These are phyloP conservation scores for Epichloe gansuensis DNA, from an alignment of 2,329 filamentous ascomycete genomes.

Conservation along the genomic window DNA sequence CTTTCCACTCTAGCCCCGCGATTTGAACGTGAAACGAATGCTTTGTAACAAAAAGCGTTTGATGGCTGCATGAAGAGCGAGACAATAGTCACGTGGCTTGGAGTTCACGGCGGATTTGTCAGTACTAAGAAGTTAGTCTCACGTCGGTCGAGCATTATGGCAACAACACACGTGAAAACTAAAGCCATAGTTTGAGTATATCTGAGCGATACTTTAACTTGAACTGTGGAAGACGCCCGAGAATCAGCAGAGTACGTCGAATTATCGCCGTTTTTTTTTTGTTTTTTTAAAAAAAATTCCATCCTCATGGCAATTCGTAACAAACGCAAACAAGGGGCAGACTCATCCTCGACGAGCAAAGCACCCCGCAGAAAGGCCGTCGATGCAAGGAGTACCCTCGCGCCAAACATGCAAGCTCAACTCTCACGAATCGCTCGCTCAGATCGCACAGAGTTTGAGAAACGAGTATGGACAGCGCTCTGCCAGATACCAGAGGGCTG, in stretches of 20 bases:
- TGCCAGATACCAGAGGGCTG: constrained; percentile 64
- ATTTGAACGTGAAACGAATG: no score
- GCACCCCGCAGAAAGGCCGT: background rate
- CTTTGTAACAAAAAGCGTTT: no score
- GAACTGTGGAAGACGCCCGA: no score
- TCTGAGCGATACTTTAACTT: no score
- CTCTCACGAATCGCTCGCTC: constrained; percentile 32
- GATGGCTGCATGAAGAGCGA: background rate
- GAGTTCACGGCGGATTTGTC: background rate
- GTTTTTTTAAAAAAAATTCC: no score
- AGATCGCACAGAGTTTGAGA: constrained; percentile 40
- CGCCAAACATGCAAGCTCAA: constrained; percentile 23
- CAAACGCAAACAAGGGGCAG: constrained; percentile 5
- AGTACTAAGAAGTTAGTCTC: no score
- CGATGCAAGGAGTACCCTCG: background rate
- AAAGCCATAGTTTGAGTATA: no score
- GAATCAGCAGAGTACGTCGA: no score
- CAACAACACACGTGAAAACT: no score
- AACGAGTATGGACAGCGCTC: constrained; percentile 56
- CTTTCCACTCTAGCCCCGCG: no score
- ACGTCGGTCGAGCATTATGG: no score
- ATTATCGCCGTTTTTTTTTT: background rate
- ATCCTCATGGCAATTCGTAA: background rate
- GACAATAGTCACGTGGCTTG: background rate
- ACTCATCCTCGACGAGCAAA: background rate